A percentile compares a stretch with the other conserved stretches of the same genome.
phyloP scores from a whole-genome alignment of 2,329 filamentous ascomycete species.

The Venturia asperata region DNA sequence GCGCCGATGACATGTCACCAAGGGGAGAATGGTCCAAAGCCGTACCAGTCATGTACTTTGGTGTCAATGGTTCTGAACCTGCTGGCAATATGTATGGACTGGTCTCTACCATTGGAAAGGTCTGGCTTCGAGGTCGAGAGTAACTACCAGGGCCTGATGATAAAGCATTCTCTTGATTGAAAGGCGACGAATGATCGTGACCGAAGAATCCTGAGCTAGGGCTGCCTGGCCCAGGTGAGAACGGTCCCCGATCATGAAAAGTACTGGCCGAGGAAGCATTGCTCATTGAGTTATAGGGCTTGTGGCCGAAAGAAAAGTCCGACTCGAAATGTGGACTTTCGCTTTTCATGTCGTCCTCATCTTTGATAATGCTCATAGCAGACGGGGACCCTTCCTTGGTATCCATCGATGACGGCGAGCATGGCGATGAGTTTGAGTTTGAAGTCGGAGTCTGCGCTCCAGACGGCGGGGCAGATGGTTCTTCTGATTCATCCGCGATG shows the following conservation, averaged over 20 bases:
- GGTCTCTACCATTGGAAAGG: slow-evolving; percentile 56
- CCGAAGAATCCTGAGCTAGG: slow-evolving; percentile 67
- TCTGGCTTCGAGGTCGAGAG: slow-evolving; percentile 69
- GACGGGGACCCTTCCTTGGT: slow-evolving; percentile 54
- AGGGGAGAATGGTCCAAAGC: slow-evolving; percentile 47
- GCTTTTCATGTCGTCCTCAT: slow-evolving; percentile 60
- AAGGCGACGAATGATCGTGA: slow-evolving; percentile 61
- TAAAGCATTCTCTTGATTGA: slow-evolving; percentile 20
- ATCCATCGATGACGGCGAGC: slow-evolving; percentile 48
- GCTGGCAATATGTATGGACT: slow-evolving; percentile 42
- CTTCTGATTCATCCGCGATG: slow-evolving; percentile 34
- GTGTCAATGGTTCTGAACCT: slow-evolving; percentile 48
- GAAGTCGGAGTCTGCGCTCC: slow-evolving; percentile 56
- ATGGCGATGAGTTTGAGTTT: slow-evolving; percentile 61
- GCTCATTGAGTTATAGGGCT: slow-evolving; percentile 58
- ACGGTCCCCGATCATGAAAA: slow-evolving; percentile 59
- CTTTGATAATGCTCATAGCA: slow-evolving; percentile 57
- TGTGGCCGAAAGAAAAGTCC: slow-evolving; percentile 47
- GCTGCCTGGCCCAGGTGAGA: slow-evolving; percentile 65
- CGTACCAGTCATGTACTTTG: slow-evolving; percentile 44
- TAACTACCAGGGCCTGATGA: not conserved
- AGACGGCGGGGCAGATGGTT: slow-evolving; percentile 32
- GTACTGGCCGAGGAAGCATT: slow-evolving; percentile 61
- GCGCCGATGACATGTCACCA: slow-evolving; percentile 34
- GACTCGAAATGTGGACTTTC: slow-evolving; percentile 52